Percentiles rank a stretch among this genome's conserved stretches.
phyloP scores from a whole-genome alignment of 176 grass and related monocot species.

The Carex myosuroides region DNA sequence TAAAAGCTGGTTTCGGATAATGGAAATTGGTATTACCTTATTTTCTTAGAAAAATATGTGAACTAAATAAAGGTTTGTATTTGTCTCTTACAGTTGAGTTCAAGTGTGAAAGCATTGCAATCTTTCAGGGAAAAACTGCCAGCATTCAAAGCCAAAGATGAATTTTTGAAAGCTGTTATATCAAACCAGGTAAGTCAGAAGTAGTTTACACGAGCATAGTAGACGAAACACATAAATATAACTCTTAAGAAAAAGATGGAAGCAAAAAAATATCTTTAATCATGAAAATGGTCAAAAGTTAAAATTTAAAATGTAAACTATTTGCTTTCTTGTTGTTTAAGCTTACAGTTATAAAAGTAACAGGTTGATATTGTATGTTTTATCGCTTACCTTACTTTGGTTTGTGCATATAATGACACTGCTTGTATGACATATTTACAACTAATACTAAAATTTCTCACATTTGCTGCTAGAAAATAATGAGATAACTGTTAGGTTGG shows the following conservation, averaged over 20 bases:
- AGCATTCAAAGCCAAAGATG: constrained; percentile 65
- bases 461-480: not conserved
- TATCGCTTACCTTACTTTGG: not conserved
- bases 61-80: not conserved
- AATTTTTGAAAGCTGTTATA: constrained; percentile 67
- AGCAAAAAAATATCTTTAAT: not conserved
- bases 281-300: not conserved
- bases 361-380: not conserved
- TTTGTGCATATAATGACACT: not conserved
- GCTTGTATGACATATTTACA: not conserved
- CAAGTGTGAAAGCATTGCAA: constrained; percentile 63
- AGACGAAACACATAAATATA: not conserved
- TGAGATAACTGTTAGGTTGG: not conserved
- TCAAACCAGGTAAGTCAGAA: constrained; percentile 59
- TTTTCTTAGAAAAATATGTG: too few relatives aligned
- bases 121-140: constrained; percentile 89
- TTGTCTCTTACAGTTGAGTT: constrained; percentile 38
- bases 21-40: not conserved
- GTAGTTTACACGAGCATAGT: not conserved
- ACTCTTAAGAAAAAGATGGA: not conserved
- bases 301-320: not conserved
- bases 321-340: not conserved
- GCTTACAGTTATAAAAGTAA: not conserved
- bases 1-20: not conserved
- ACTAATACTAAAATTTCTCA: not conserved